These are phyloP conservation scores for Salisapilia sapeloensis DNA, from an alignment of 352 stramenopile genomes.

Conservation along the genomic window DNA sequence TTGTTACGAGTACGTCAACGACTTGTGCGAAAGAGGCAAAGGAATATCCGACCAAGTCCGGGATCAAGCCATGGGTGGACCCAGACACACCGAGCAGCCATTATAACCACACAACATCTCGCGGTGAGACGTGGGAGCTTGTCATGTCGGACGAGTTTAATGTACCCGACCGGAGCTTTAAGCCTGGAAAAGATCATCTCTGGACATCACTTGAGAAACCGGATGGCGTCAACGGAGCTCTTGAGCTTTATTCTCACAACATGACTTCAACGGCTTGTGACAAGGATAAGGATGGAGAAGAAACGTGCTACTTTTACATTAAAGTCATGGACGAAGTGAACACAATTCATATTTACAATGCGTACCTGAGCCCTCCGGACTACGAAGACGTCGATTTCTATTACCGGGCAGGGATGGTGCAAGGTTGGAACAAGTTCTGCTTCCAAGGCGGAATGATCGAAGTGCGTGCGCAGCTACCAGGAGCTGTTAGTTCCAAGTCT, in stretches of 20 bases:
- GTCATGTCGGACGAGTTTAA: constrained; percentile 8
- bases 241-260: constrained; percentile 85
- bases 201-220: constrained; percentile 6
- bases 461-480: constrained; percentile 77
- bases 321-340: constrained; percentile 13
- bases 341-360: constrained; percentile 19
- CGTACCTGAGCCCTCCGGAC: constrained; percentile 13
- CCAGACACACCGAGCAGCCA: constrained; percentile 1
- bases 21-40: too few species aligned
- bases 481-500: constrained; percentile 26
- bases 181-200: constrained; percentile 6
- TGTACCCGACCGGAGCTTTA: constrained; percentile 3
- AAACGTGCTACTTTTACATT: constrained; percentile 14
- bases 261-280: constrained; percentile 32
- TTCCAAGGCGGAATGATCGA: constrained; percentile 90
- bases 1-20: too few species aligned
- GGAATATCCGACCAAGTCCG: constrained; percentile 2
- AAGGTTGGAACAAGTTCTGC: constrained; percentile 92
- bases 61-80: constrained; percentile 4
- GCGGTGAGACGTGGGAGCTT: constrained; percentile 5
- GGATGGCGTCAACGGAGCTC: constrained; percentile 21
- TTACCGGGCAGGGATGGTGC: constrained; percentile 69
- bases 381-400: constrained; percentile 19
- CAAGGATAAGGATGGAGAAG: constrained; percentile 13
- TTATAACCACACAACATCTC: constrained; percentile 1